phyloP scores from a whole-genome alignment of 768 basidiomycete genomes.

The Clitopilus passeckerianus region DNA sequence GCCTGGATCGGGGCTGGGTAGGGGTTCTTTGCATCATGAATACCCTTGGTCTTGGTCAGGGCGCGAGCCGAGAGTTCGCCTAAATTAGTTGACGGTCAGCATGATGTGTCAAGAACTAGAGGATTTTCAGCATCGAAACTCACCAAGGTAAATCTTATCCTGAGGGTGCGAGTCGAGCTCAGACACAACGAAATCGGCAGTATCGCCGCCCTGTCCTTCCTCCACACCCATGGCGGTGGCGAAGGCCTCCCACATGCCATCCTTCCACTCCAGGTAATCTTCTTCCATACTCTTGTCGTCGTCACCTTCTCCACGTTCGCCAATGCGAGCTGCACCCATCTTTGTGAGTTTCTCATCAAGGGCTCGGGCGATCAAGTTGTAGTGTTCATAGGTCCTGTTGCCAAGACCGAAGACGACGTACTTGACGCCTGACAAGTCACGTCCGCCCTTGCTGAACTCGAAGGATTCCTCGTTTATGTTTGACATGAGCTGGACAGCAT shows the following conservation, averaged over 20 bases:
- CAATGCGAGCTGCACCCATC: slow-evolving; percentile 83
- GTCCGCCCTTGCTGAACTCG: slow-evolving; percentile 79
- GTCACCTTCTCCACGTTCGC: slow-evolving; percentile 91
- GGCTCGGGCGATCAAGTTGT: slow-evolving; percentile 82
- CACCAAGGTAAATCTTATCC: slow-evolving; percentile 93
- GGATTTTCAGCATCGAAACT: slow-evolving; percentile 14
- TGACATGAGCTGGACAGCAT: slow-evolving; percentile 92
- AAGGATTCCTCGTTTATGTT: slow-evolving; percentile 85
- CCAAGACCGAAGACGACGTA: slow-evolving; percentile 95
- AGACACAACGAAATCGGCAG: slow-evolving; percentile 88
- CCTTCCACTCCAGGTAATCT: slow-evolving; percentile 99
- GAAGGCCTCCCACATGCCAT: slow-evolving; percentile 92
- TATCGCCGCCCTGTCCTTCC: slow-evolving; percentile 94
- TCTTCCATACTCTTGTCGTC: slow-evolving; percentile 99
- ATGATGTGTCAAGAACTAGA: neutral
- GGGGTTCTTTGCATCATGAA: slow-evolving; percentile 98
- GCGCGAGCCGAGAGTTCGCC: slow-evolving; percentile 96
- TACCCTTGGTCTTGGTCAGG: slow-evolving; percentile 88
- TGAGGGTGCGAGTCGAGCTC: slow-evolving; percentile 70
- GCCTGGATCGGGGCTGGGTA: slow-evolving; percentile 78
- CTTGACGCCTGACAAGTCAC: slow-evolving; percentile 76
- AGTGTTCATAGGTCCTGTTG: slow-evolving; percentile 94
- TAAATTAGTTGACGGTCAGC: slow-evolving; percentile 21
- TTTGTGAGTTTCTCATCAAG: slow-evolving; percentile 69
- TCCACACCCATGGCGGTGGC: slow-evolving; percentile 81